Evolutionary conservation across 192 early-diverging fungal species (phyloP).

Genomic region (Entrophospora sp.): DNA sequence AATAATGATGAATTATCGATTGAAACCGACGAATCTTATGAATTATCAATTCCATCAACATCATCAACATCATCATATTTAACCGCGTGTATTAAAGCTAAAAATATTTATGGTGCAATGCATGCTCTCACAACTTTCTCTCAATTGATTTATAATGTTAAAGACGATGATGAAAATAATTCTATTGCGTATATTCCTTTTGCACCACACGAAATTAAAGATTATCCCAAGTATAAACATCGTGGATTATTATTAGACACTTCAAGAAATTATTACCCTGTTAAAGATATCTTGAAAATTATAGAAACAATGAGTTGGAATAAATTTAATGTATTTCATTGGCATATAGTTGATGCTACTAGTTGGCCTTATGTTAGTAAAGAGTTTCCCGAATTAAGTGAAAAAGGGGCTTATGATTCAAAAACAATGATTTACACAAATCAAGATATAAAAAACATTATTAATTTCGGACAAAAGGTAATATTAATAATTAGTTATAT

Average conservation of each 20-base stretch:
- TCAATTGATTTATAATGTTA: constrained; percentile 33
- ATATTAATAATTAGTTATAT: neutral
- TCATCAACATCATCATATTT: neutral
- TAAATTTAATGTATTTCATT: constrained; percentile 76
- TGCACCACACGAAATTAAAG: constrained; percentile 36
- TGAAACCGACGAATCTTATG: constrained; percentile 56
- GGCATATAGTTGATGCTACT: constrained; percentile 67
- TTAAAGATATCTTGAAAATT: constrained; percentile 54
- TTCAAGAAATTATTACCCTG: constrained; percentile 60
- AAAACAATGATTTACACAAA: constrained; percentile 62
- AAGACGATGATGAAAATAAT: constrained; percentile 5
- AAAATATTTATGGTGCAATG: constrained; percentile 36
- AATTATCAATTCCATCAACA: constrained; percentile 42
- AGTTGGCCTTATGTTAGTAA: constrained; percentile 61
- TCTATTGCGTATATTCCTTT: neutral
- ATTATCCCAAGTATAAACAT: constrained; percentile 53
- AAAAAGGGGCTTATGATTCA: constrained; percentile 58
- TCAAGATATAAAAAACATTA: constrained; percentile 55
- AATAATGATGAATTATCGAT: constrained; percentile 35
- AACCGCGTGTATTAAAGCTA: constrained; percentile 24
- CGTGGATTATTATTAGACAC: constrained; percentile 69
- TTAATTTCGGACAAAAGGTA: constrained; percentile 54
- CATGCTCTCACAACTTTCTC: constrained; percentile 42
- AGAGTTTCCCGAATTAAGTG: constrained; percentile 49
- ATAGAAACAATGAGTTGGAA: constrained; percentile 75